Percentiles rank a stretch among this genome's conserved stretches.
Conservation (phyloP, 2,329 filamentous ascomycete species). For the Penicillium sp. region DNA sequence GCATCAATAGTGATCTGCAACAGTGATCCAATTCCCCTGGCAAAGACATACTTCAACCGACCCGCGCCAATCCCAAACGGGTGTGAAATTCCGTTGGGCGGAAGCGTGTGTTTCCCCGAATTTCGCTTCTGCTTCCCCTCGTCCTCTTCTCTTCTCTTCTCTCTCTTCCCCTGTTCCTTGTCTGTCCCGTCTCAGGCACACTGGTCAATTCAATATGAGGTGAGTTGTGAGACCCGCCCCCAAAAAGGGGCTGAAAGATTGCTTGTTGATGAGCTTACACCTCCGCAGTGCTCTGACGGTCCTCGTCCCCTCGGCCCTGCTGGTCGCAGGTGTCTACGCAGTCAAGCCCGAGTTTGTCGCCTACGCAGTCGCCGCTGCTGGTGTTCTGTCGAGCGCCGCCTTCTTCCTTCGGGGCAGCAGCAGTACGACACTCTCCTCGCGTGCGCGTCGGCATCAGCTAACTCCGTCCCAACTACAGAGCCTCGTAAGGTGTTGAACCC, state of each 20-base stretch:
- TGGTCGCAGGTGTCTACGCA: slow-evolving; percentile 72
- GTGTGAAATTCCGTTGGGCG: slow-evolving; percentile 24
- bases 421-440: slow-evolving; percentile 52
- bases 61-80: slow-evolving; percentile 16
- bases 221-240: no score
- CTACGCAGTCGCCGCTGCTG: slow-evolving; percentile 65
- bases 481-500: slow-evolving; percentile 82
- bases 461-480: slow-evolving; percentile 48
- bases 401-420: slow-evolving; percentile 65
- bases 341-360: slow-evolving; percentile 74
- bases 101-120: slow-evolving; percentile 10
- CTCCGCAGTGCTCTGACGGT: slow-evolving; percentile 53
- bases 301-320: slow-evolving; percentile 76
- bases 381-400: slow-evolving; percentile 67
- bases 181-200: slow-evolving; percentile 6
- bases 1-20: no score
- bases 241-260: no score
- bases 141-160: slow-evolving; percentile 8
- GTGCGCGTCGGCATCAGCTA: not conserved
- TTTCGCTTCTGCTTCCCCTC: slow-evolving; percentile 4
- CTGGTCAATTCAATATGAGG: slow-evolving; percentile 29
- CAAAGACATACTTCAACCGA: slow-evolving; percentile 15
- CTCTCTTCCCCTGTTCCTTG: slow-evolving; percentile 3
- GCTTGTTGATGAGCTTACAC: slow-evolving; percentile 15
- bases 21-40: no score